phyloP scores from a whole-genome alignment of 2,329 filamentous ascomycete species.

The Metarhizium album region DNA sequence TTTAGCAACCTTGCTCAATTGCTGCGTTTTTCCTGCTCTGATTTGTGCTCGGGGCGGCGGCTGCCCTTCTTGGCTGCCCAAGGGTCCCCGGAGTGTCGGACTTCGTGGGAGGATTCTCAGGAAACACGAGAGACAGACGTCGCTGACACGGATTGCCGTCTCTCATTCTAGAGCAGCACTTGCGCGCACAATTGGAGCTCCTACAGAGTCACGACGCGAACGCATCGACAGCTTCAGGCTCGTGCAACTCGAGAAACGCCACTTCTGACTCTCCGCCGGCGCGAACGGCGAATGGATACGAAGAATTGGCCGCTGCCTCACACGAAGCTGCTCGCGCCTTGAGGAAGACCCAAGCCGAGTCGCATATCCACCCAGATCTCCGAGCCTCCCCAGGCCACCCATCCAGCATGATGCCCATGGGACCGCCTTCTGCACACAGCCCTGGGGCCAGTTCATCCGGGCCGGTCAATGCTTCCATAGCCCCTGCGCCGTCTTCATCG shows the following conservation, averaged over 20 bases:
- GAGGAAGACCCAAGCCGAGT: constrained; percentile 28
- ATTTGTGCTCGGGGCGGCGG: not conserved
- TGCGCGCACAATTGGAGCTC: constrained; percentile 34
- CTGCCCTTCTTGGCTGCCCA: not conserved
- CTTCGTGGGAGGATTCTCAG: not conserved
- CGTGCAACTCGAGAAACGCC: constrained; percentile 20
- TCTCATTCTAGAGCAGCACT: constrained; percentile 25
- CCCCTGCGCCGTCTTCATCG: constrained; percentile 20
- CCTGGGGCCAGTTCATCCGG: constrained; percentile 17
- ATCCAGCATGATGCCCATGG: constrained; percentile 28
- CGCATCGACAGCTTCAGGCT: constrained; percentile 18
- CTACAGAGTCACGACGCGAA: constrained; percentile 29
- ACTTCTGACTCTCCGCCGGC: constrained; percentile 19
- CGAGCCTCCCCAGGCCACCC: constrained; percentile 22
- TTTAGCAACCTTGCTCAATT: not conserved
- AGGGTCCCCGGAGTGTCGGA: not conserved
- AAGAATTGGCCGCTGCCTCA: constrained; percentile 24
- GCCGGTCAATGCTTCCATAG: constrained; percentile 17
- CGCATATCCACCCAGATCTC: constrained; percentile 39
- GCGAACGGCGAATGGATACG: constrained; percentile 35
- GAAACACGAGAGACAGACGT: not conserved
- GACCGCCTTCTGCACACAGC: constrained; percentile 21
- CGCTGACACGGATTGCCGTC: constrained; percentile 13
- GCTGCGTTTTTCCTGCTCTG: not conserved
- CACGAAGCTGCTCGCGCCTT: constrained; percentile 25